phyloP scores from a whole-genome alignment of 2,329 filamentous ascomycete species.

The Corniculantispora saksenae region DNA sequence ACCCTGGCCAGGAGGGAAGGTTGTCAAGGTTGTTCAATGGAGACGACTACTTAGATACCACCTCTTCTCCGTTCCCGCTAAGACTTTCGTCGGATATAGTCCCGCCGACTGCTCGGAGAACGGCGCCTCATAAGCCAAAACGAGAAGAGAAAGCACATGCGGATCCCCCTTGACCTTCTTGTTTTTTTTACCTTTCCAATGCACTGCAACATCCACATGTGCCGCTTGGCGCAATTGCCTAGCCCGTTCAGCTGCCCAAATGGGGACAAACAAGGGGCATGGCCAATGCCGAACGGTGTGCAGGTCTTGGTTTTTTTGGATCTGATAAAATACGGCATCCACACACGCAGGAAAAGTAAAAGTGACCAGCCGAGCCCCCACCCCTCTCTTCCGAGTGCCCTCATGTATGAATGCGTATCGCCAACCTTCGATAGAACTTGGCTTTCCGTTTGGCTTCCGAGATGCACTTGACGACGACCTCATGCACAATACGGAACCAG shows the following conservation, averaged over 20 bases:
- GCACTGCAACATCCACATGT: slow-evolving; percentile 17
- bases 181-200: background rate
- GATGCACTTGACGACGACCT: too few species aligned
- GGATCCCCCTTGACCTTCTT: background rate
- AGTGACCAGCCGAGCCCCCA: too few species aligned
- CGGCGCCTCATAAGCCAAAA: background rate
- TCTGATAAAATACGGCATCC: background rate
- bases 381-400: too few species aligned
- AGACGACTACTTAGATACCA: background rate
- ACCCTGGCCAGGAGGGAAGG: background rate
- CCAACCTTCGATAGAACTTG: too few species aligned
- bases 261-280: background rate
- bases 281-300: background rate
- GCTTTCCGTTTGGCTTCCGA: too few species aligned
- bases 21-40: slow-evolving; percentile 18
- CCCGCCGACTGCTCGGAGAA: slow-evolving; percentile 15
- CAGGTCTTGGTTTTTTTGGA: background rate
- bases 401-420: too few species aligned
- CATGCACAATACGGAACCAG: background rate
- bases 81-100: slow-evolving; percentile 16
- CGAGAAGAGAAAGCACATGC: background rate
- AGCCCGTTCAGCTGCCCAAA: slow-evolving; percentile 11
- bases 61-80: background rate
- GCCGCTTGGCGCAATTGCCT: slow-evolving; percentile 15
- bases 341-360: too few species aligned